These are phyloP conservation scores for Aspergillus proliferans DNA, from an alignment of 2,329 filamentous ascomycete genomes.

Conservation along the genomic window DNA sequence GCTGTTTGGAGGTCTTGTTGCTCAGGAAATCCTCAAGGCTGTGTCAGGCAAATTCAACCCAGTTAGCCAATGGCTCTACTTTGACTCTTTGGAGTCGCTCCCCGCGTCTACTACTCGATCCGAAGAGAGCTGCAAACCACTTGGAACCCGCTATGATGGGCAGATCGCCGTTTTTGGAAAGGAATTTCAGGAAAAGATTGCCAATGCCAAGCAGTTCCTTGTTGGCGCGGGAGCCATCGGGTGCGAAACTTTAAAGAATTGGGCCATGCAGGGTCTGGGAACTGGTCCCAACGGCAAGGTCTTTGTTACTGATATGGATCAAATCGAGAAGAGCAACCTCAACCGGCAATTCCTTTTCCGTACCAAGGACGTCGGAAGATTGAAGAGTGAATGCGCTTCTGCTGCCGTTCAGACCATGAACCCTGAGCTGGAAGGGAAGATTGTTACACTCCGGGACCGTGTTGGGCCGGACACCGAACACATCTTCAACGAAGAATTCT, in stretches of 20 bases:
- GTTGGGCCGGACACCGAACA: conserved; percentile 89
- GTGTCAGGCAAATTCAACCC: conserved; percentile 97
- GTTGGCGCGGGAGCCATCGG: conserved; percentile 96
- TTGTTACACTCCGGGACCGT: conserved; percentile 77
- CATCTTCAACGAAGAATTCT: conserved; percentile 91
- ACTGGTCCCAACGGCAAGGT: conserved; percentile 85
- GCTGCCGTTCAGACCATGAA: conserved; percentile 93
- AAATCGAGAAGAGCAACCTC: conserved; percentile 97
- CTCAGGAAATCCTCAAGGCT: conserved; percentile 92
- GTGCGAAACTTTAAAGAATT: conserved; percentile 99
- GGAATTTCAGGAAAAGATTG: conserved; percentile 89
- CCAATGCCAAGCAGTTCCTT: conserved; percentile 84
- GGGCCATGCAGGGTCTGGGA: conserved; percentile 96
- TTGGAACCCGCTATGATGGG: conserved; percentile 83
- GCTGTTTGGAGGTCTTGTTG: conserved; percentile 87
- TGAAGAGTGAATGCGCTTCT: conserved; percentile 94
- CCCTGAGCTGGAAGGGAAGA: conserved; percentile 80
- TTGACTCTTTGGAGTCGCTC: conserved; percentile 94
- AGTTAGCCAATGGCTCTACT: conserved; percentile 94
- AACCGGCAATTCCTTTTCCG: conserved; percentile 97
- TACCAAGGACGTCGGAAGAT: conserved; percentile 82
- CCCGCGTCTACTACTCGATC: conserved; percentile 68
- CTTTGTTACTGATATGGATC: conserved; percentile 93
- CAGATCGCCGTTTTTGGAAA: conserved; percentile 94
- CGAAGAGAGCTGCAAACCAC: conserved; percentile 81